Base-by-base conservation (phyloP, 768 basidiomycete genomes). In the Trametes coccinea region DNA sequence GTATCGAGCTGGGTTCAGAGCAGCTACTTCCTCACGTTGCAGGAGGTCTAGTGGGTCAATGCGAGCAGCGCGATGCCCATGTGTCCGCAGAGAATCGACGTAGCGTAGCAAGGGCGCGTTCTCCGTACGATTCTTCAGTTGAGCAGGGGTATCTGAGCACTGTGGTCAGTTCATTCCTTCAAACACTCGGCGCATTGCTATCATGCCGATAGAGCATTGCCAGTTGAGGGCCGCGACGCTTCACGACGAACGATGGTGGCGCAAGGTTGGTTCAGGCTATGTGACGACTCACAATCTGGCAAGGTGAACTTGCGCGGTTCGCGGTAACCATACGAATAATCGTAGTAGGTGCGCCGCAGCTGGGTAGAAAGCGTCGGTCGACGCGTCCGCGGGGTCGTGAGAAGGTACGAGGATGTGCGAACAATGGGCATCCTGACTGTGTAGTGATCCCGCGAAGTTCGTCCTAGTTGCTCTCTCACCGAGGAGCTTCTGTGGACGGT, bases 21-120 rank as follows among this genome's bases (percentile, higher is more conserved):
- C 93, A 29, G 81, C 86, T 66, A 92, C 85, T 51, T 80, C 86
- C 67, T 94, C 92, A 14, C 94, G 85, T 56, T 91, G 87, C 33
- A 96, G 88, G 53, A 96, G 75, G 73, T 94, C 93, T 39, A 96
- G 76, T 0, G 95, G 94, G 70, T 97, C 94, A 44, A 96, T 90
- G 45, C 83, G 80, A 0, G 93, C 92, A 3, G 92, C 92, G 33
- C 92, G 84, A 69, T 94, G 93, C 0, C 89, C 90, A 65, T 93
- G 90, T 0, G 80, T 87, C n/a, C 93, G 83, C 67, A 96, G 82
- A 2, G 90, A 88, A 71, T 96, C 95, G 10, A 94, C 91, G 70
- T 94, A 95, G 37, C 95, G 89, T 46, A 95, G 76, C 16, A 97
- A 77, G 3, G 91, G 78, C 0, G 93, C 92, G 66, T 95, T 94